Evolutionary conservation across 1,284 basidiomycete genomes (phyloP).

Genomic region (Trichosporon sp.): DNA sequence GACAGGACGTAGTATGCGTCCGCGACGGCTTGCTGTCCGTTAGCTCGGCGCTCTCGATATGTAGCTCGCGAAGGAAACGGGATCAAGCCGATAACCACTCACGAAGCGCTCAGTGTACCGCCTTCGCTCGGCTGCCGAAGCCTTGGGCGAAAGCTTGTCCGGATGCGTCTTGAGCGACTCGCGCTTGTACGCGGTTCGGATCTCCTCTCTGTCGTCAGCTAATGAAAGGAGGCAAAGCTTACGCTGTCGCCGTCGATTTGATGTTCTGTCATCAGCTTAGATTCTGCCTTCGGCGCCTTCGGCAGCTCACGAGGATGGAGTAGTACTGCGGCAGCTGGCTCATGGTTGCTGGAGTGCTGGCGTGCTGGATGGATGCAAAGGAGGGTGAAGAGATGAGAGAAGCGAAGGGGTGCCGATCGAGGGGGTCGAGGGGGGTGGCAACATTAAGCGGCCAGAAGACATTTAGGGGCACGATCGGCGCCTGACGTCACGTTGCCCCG

Average conservation of each 20-base stretch:
- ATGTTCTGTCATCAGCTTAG: conserved; percentile 29
- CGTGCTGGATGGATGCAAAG: not conserved
- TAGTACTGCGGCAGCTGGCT: conserved; percentile 35
- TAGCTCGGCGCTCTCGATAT: not conserved
- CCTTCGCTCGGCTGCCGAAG: conserved; percentile 63
- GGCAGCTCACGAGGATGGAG: conserved; percentile 35
- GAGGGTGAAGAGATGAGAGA: not conserved
- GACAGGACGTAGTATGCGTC: conserved; percentile 96
- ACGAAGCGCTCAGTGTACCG: conserved; percentile 70
- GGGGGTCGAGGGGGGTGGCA: not conserved
- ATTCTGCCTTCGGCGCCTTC: too few species aligned
- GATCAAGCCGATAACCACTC: conserved; percentile 39
- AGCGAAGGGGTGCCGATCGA: not conserved
- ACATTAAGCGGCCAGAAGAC: not conserved
- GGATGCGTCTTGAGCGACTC: conserved; percentile 68
- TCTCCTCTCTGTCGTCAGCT: conserved; percentile 34
- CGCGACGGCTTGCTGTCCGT: conserved; percentile 64
- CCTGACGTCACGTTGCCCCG: not conserved
- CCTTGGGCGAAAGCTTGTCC: conserved; percentile 69
- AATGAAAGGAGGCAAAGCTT: conserved; percentile 4
- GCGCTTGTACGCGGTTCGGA: conserved; percentile 46
- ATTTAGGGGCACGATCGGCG: not conserved
- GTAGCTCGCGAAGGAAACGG: not conserved
- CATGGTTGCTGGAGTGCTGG: conserved; percentile 10
- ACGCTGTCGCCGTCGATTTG: conserved; percentile 35